These are phyloP conservation scores for Termitomyces sp. DNA, from an alignment of 768 basidiomycete genomes.

Conservation along the genomic window DNA sequence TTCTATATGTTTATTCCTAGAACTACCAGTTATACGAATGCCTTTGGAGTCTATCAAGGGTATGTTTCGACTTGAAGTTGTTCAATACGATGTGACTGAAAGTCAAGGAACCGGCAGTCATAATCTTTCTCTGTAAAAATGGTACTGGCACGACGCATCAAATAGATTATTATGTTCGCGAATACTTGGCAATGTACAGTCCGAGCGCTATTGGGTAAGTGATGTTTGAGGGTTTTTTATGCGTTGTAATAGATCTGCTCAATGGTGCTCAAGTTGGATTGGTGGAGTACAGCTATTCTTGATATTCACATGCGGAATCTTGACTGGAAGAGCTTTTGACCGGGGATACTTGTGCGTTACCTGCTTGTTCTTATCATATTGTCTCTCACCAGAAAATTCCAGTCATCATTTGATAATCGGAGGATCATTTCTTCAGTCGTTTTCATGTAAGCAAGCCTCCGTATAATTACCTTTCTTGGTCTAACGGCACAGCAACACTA, in stretches of 20 bases:
- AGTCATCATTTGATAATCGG: constrained; percentile 18
- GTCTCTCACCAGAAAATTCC: not conserved
- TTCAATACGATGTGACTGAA: not conserved
- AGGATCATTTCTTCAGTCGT: constrained; percentile 10
- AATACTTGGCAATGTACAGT: constrained; percentile 18
- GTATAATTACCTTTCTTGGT: not conserved
- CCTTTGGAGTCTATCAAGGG: constrained; percentile 4
- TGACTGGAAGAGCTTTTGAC: constrained; percentile 25
- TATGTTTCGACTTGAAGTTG: not conserved
- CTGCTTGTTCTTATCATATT: not conserved
- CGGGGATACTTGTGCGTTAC: constrained; percentile 24
- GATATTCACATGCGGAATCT: constrained; percentile 19
- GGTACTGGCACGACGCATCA: not conserved
- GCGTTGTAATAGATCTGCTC: not conserved
- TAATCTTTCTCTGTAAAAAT: not conserved
- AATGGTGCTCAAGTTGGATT: constrained; percentile 35
- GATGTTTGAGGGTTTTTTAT: not conserved
- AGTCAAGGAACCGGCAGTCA: not conserved
- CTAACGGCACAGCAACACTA: not conserved
- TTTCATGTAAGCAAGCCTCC: constrained; percentile 3
- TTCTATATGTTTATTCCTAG: not conserved
- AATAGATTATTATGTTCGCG: constrained; percentile 18
- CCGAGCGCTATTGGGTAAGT: constrained; percentile 19
- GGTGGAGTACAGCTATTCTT: constrained; percentile 48
- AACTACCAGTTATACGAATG: not conserved